Base-by-base conservation (phyloP, 1,139 yeast genomes). In the Lodderomyces jiufengensis region DNA sequence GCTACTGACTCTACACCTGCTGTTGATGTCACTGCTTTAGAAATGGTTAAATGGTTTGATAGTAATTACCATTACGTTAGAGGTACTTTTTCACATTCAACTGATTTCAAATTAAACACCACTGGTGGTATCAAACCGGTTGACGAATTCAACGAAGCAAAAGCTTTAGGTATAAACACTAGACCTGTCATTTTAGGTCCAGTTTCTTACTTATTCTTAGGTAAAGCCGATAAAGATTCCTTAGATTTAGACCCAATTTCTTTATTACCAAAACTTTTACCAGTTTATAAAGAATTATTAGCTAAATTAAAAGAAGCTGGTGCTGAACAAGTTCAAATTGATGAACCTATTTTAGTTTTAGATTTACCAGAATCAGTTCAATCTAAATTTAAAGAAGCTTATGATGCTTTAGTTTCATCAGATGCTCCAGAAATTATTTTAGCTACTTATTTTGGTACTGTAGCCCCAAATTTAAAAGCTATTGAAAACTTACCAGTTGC, bases 1-100 rank as follows among this genome's bases (percentile, higher is more conserved):
- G 95, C 95, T 52, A 84, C 94, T 51, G 96, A 84, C 53, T 63
- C 90, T 52, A 65, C 80, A 46, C 77, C 84, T 52, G 95, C 95
- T 51, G 96, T 92, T 54, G 98, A 94, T 69, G 98, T 92, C 45
- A 92, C 97, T 50, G 98, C 98, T 55, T 79, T 87, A 68, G 98
- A 92, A 80, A 92, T 92, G 98, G 98, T 92, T 56, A 92, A 92
- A 78, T 92, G 98, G 98, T 92, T 92, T 55, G 98, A 92, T 71
- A 85, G 97, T 48, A 92, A 92, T 86, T 92, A 92, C 85, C 98
- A 92, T 72, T 94, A 92, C 67, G 97, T 92, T 59, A 87, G 98
- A 79, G 98, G 98, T 70, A 94, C 98, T 54, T 87, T 92, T 74
- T 86, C 96, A 41, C 83, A 88, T 78, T 78, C 88, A 52, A 92